phyloP scores from a whole-genome alignment of 108 stramenopile species.

The Chaetoceros muelleri region DNA sequence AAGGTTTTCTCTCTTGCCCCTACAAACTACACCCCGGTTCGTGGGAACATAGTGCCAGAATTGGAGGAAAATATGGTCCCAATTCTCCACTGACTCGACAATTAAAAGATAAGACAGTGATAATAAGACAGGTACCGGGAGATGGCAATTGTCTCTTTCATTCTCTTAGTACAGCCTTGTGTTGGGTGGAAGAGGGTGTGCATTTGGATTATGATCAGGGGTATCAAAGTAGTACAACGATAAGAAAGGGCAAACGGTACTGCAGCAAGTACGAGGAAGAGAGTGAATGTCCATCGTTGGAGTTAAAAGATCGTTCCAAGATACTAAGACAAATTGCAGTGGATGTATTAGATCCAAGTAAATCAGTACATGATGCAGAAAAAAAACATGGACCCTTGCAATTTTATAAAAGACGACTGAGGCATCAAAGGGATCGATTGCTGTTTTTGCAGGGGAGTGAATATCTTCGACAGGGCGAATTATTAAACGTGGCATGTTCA shows the following conservation, averaged over 20 bases:
- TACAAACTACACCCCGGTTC: constrained; percentile 55
- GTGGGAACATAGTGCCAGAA: constrained; percentile 47
- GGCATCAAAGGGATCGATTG: constrained; percentile 8
- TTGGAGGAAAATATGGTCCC: constrained; percentile 23
- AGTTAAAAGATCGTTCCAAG: constrained; percentile 8
- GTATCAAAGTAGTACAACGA: neutral
- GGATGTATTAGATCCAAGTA: constrained; percentile 21
- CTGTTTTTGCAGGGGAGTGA: constrained; percentile 83
- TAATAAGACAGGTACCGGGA: constrained; percentile 86
- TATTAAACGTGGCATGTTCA: constrained; percentile 67
- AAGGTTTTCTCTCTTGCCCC: constrained; percentile 45
- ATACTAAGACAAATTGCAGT: constrained; percentile 27
- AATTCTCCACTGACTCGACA: constrained; percentile 5
- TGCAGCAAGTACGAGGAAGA: neutral
- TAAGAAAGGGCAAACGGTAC: neutral
- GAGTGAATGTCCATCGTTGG: neutral
- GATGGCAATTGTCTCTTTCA: constrained; percentile 91
- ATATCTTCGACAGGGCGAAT: constrained; percentile 51
- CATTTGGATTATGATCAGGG: neutral
- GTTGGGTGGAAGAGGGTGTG: neutral
- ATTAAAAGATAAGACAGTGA: constrained; percentile 18
- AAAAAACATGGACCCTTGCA: too few relatives aligned
- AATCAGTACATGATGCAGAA: neutral
- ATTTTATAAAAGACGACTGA: neutral
- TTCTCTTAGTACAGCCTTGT: constrained; percentile 19